Base-by-base conservation (phyloP, 495 filamentous ascomycete species). In the Lophiotrema nucula region DNA sequence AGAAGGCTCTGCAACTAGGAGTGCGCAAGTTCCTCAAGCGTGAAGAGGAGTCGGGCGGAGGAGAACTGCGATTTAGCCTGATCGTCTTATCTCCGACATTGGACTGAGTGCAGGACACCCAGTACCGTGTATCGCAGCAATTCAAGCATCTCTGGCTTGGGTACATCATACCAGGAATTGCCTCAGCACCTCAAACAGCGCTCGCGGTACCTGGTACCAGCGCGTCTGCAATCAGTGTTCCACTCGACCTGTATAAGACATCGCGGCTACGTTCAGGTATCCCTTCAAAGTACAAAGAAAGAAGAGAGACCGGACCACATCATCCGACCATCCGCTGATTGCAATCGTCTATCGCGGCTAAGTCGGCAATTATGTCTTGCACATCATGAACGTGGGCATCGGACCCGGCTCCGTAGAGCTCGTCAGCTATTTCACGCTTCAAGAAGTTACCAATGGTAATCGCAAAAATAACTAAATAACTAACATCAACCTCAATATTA, bases 1-100 rank as follows among this genome's bases (percentile, higher is more conserved):
- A 83, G 55, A 73, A 69, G 61, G 88, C 86, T 3, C 61, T 90
- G 52, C 79, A 81, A 8, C 56, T 86, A 31, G 86, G 84, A 0
- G 74, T 89, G 6, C 70, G 77, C 46, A 73, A 72, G 27, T 79
- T 82, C 47, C 78, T 85, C 44, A 75, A 77, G 52, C 69, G 83
- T 53, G 79, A 82, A 55, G 64, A 69, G 52, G 68, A 74, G 56
- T 73, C 72, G 37, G 75, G 74, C 3, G 72, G 72, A 16, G 67
- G 71, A 18, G 77, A 82, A 44, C 50, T 82, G 41, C 69, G 78
- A 31, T 84, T 85, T 62, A 83, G 81, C 61, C 74, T 82, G 54
- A 77, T 83, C 44, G 76, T 77, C 25, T 65, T 85, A 16, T 75
- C 78, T 44, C 58, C 68, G 41, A 58, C 56, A 27, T 47, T 73